Conservation (phyloP, 345 rosid genomes). For the Xanthoceras sorbifolium region DNA sequence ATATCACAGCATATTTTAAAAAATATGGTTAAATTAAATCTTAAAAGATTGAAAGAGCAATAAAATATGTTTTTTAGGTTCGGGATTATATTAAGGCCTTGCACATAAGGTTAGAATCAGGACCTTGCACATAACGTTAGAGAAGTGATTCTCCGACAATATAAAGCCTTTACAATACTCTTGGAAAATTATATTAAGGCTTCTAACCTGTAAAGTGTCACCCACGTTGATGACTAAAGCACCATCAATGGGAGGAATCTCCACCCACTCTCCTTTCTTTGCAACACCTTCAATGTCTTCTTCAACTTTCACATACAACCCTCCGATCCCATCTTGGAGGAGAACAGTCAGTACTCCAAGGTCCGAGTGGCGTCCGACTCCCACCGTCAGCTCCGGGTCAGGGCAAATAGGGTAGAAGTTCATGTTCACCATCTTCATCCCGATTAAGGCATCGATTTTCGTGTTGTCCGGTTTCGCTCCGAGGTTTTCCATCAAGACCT, state of each 20-base stretch:
- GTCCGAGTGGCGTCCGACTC: slow-evolving; percentile 67
- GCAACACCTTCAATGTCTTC: slow-evolving; percentile 14
- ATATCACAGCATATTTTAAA: too few species aligned
- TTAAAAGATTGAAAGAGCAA: too few species aligned
- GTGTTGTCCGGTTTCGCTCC: slow-evolving; percentile 44
- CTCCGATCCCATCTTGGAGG: slow-evolving; percentile 66
- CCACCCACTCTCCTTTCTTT: slow-evolving; percentile 35
- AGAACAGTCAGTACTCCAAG: slow-evolving; percentile 53
- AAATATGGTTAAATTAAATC: too few species aligned
- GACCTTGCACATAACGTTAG: too few species aligned
- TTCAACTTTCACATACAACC: slow-evolving; percentile 53
- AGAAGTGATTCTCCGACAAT: too few species aligned
- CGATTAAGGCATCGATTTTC: slow-evolving; percentile 39
- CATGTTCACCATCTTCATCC: slow-evolving; percentile 54
- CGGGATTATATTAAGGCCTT: too few species aligned
- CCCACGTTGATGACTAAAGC: slow-evolving; percentile 50
- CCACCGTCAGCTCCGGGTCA: slow-evolving; percentile 56
- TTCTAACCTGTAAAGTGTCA: slow-evolving; percentile 40
- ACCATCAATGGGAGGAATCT: slow-evolving; percentile 38
- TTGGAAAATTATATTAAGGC: not conserved
- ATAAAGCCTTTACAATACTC: too few species aligned
- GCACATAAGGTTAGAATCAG: too few species aligned
- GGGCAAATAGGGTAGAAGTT: slow-evolving; percentile 65
- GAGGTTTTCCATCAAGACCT: slow-evolving; percentile 41
- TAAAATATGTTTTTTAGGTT: too few species aligned